Evolutionary conservation across 345 rosid genomes (phyloP).

Genomic region (Camelina laxa): DNA sequence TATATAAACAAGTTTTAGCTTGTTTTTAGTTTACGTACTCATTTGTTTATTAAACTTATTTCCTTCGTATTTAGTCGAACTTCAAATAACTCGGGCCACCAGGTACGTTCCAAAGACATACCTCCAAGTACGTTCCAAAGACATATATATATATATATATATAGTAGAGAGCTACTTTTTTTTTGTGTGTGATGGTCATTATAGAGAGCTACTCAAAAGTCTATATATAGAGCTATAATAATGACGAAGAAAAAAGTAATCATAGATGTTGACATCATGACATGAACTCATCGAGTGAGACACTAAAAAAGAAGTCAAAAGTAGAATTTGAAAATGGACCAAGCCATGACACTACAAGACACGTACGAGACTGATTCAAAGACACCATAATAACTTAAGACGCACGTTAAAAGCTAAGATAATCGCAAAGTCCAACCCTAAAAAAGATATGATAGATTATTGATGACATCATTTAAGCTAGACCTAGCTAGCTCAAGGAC

Average conservation of each 20-base stretch:
- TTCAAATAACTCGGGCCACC: background rate
- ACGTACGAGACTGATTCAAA: slow-evolving; percentile 12
- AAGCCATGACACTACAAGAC: slow-evolving; percentile 37
- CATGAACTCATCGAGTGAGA: slow-evolving; percentile 30
- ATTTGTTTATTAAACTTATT: background rate
- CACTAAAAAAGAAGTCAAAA: slow-evolving; percentile 28
- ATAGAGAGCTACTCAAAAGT: background rate
- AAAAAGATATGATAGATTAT: slow-evolving; percentile 26
- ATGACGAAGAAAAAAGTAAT: slow-evolving; percentile 1
- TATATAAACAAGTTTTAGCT: background rate
- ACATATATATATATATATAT: background rate
- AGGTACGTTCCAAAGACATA: slow-evolving; percentile 5
- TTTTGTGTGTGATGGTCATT: no score
- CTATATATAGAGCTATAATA: slow-evolving; percentile 15
- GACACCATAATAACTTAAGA: slow-evolving; percentile 31
- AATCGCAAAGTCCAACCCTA: background rate
- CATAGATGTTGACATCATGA: slow-evolving; percentile 34
- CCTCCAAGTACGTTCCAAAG: no score
- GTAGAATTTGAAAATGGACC: slow-evolving; percentile 34
- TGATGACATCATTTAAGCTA: slow-evolving; percentile 30
- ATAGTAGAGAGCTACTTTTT: no score
- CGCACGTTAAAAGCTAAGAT: slow-evolving; percentile 29
- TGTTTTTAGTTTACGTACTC: background rate
- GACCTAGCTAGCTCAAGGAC: slow-evolving; percentile 33
- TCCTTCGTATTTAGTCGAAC: slow-evolving; percentile 1